Conservation (phyloP, 441 rosid genomes). For the Bruguiera hainesii region DNA sequence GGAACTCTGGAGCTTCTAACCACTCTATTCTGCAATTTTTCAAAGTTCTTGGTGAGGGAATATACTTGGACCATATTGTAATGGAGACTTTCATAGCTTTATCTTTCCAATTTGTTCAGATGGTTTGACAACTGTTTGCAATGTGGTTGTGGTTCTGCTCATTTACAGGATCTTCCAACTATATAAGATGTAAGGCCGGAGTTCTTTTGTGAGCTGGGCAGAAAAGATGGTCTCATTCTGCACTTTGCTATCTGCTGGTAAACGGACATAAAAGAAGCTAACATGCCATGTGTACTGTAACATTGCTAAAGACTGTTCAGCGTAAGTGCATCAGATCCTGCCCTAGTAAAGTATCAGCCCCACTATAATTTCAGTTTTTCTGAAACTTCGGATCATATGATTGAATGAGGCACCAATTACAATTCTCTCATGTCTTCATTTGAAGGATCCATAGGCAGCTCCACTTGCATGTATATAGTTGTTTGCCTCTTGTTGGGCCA, state of each 20-base stretch:
- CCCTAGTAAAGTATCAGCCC: constrained; percentile 64
- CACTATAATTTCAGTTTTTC: constrained; percentile 37
- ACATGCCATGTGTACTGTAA: constrained; percentile 76
- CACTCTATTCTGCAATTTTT: constrained; percentile 58
- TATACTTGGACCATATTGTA: constrained; percentile 76
- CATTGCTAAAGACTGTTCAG: constrained; percentile 29
- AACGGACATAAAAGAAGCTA: constrained; percentile 55
- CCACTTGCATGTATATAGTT: constrained; percentile 52
- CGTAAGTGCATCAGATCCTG: constrained; percentile 9
- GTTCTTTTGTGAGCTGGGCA: constrained; percentile 66
- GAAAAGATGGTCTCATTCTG: constrained; percentile 83
- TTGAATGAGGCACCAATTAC: constrained; percentile 43
- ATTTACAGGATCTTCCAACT: constrained; percentile 61
- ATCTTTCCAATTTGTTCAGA: constrained; percentile 74
- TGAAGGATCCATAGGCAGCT: constrained; percentile 79
- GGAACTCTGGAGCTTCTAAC: constrained; percentile 85
- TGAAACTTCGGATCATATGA: constrained; percentile 39
- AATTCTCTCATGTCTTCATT: constrained; percentile 68
- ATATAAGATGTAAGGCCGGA: constrained; percentile 62
- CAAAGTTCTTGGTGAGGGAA: constrained; percentile 71
- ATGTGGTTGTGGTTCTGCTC: constrained; percentile 55
- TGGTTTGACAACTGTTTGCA: constrained; percentile 86
- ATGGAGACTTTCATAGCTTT: constrained; percentile 86
- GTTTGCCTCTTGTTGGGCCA: background rate
- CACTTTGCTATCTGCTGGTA: constrained; percentile 77